Percentiles rank a stretch among this genome's conserved stretches.
Conservation (phyloP, 805 yeast genomes). For the Saccharomyces jurei region DNA sequence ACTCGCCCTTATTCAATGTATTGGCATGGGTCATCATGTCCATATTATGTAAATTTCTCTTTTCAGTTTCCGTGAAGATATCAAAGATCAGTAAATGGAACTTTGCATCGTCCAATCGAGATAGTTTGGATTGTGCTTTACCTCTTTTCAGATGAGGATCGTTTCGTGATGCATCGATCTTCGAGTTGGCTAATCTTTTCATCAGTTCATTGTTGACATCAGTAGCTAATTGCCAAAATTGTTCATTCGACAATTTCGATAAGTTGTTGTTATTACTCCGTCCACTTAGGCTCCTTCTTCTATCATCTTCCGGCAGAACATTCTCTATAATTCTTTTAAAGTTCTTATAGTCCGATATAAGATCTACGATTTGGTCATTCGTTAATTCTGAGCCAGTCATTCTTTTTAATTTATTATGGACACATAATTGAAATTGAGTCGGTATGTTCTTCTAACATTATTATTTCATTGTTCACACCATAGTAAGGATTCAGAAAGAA, state of each 20-base stretch:
- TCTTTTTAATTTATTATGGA: neutral
- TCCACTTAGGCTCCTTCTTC: neutral
- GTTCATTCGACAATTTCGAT: conserved; percentile 68
- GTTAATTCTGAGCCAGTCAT: neutral
- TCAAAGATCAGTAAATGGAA: conserved; percentile 88
- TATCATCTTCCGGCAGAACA: neutral
- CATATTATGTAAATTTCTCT: conserved; percentile 35
- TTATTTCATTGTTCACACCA: neutral
- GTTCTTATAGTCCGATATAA: neutral
- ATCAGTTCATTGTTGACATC: conserved; percentile 91
- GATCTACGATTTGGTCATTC: neutral
- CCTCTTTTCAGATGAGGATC: conserved; percentile 79
- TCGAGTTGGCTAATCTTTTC: conserved; percentile 40
- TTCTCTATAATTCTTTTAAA: neutral
- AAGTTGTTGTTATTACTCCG: conserved; percentile 38
- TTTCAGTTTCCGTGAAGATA: conserved; percentile 75
- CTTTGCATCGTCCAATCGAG: conserved; percentile 70
- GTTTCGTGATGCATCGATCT: conserved; percentile 44
- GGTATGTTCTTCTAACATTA: neutral
- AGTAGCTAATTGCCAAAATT: conserved; percentile 82
- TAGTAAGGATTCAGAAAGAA: neutral
- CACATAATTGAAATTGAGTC: neutral
- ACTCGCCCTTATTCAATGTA: neutral
- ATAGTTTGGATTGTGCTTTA: conserved; percentile 86
- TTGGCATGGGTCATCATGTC: neutral